Percentiles rank a stretch among this genome's conserved stretches.
Conservation (phyloP, 768 basidiomycete species). For the Hygrophorus russula region DNA sequence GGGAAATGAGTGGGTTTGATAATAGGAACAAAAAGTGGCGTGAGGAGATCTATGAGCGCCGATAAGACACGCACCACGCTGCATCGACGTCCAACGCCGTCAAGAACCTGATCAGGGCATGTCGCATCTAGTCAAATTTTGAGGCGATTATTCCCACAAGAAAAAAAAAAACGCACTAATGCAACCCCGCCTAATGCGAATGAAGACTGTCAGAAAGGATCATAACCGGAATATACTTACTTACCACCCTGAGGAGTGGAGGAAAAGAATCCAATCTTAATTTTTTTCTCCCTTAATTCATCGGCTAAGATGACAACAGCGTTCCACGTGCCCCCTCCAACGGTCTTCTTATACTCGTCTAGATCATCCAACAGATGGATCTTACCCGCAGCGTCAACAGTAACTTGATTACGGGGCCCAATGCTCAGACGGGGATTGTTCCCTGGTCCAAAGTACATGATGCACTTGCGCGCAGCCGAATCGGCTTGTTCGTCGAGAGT, state of each 20-base stretch:
- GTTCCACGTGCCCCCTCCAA: slow-evolving; percentile 67
- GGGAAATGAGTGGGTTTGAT: slow-evolving; percentile 6
- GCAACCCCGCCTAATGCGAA: slow-evolving; percentile 72
- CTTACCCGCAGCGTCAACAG: slow-evolving; percentile 78
- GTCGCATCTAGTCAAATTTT: slow-evolving; percentile 60
- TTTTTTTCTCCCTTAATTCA: slow-evolving; percentile 75
- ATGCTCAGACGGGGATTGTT: slow-evolving; percentile 80
- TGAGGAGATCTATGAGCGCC: too few species aligned
- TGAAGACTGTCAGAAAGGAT: slow-evolving; percentile 6
- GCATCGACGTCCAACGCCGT: slow-evolving; percentile 68
- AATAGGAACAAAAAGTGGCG: slow-evolving; percentile 5
- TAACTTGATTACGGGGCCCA: slow-evolving; percentile 77
- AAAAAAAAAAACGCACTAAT: slow-evolving; percentile 41
- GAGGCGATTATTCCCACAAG: slow-evolving; percentile 15
- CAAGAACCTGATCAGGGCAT: slow-evolving; percentile 84
- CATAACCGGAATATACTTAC: slow-evolving; percentile 13
- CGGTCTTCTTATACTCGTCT: slow-evolving; percentile 64
- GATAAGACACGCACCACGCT: slow-evolving; percentile 55
- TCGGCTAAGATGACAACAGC: slow-evolving; percentile 73
- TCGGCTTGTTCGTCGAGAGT: slow-evolving; percentile 81
- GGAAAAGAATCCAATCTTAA: slow-evolving; percentile 90
- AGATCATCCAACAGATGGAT: slow-evolving; percentile 81
- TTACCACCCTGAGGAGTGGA: slow-evolving; percentile 90
- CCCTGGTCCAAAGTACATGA: slow-evolving; percentile 74
- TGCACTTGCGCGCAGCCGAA: slow-evolving; percentile 73